phyloP scores from a whole-genome alignment of 768 basidiomycete genomes.

The Suillus lakei region DNA sequence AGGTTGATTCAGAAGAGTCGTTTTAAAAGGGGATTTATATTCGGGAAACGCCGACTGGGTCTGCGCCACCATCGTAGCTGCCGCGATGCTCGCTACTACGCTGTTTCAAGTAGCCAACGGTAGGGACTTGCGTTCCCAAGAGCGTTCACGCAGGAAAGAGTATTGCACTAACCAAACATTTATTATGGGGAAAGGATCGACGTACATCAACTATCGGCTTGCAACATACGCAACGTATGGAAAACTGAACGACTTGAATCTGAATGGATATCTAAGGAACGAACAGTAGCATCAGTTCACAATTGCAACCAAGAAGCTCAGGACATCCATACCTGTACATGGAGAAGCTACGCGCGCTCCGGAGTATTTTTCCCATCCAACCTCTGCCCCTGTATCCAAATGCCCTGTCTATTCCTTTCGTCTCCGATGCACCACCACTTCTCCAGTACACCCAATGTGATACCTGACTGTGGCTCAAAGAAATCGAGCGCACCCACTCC shows the following conservation, averaged over 20 bases:
- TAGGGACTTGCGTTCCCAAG: background rate
- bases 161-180: background rate
- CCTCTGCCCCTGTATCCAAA: constrained; percentile 79
- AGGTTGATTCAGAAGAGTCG: background rate
- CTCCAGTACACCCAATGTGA: constrained; percentile 65
- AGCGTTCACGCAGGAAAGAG: background rate
- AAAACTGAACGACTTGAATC: background rate
- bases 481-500: constrained; percentile 76
- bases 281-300: background rate
- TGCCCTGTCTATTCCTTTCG: constrained; percentile 58
- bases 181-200: background rate
- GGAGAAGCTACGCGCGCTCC: no score
- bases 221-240: background rate
- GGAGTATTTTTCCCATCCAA: constrained; percentile 1
- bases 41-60: background rate
- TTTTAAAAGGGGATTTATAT: background rate
- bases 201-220: background rate
- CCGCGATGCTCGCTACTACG: background rate
- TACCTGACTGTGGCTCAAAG: constrained; percentile 39
- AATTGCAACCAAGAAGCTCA: background rate
- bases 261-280: background rate
- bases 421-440: constrained; percentile 93
- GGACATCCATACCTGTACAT: background rate
- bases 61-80: background rate
- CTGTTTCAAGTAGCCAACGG: background rate